phyloP scores from a whole-genome alignment of 1,284 basidiomycete genomes.

The Gymnopus androsaceus region DNA sequence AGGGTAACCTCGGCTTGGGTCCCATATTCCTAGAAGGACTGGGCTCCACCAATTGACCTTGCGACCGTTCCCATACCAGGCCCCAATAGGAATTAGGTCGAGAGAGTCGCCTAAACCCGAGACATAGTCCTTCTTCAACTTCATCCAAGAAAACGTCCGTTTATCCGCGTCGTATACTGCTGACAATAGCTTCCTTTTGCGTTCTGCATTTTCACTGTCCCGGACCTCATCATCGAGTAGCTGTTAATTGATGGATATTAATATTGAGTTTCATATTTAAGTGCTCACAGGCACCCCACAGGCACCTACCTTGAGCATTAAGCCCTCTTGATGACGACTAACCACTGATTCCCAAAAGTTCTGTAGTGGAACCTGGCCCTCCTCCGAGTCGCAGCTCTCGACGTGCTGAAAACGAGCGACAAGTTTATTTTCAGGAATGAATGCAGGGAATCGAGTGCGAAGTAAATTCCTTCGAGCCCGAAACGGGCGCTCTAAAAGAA shows the following conservation, averaged over 20 bases:
- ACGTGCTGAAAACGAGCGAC: conserved; percentile 79
- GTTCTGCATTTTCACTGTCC: conserved; percentile 35
- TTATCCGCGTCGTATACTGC: conserved; percentile 92
- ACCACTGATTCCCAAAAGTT: conserved; percentile 81
- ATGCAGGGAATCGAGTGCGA: conserved; percentile 58
- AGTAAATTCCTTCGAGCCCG: conserved; percentile 72
- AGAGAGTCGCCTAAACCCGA: conserved; percentile 64
- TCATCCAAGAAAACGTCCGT: conserved; percentile 77
- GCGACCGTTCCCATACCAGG: conserved; percentile 91
- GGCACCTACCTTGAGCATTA: conserved; percentile 88
- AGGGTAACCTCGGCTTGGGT: conserved; percentile 66
- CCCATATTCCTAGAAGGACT: conserved; percentile 82
- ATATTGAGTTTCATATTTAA: not conserved
- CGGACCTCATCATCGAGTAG: conserved; percentile 57
- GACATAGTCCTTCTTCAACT: conserved; percentile 84
- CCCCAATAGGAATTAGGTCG: conserved; percentile 76
- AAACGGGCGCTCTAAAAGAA: conserved; percentile 73
- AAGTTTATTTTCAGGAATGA: conserved; percentile 44
- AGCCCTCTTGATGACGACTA: conserved; percentile 75
- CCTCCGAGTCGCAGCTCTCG: conserved; percentile 71
- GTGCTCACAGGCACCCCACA: too few relatives aligned
- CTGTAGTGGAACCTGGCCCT: conserved; percentile 65
- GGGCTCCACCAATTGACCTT: conserved; percentile 95
- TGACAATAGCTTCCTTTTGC: conserved; percentile 70
- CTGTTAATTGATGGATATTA: conserved; percentile 34